These are phyloP conservation scores for Phylloporus sp. DNA, from an alignment of 768 basidiomycete species.

Conservation along the genomic window DNA sequence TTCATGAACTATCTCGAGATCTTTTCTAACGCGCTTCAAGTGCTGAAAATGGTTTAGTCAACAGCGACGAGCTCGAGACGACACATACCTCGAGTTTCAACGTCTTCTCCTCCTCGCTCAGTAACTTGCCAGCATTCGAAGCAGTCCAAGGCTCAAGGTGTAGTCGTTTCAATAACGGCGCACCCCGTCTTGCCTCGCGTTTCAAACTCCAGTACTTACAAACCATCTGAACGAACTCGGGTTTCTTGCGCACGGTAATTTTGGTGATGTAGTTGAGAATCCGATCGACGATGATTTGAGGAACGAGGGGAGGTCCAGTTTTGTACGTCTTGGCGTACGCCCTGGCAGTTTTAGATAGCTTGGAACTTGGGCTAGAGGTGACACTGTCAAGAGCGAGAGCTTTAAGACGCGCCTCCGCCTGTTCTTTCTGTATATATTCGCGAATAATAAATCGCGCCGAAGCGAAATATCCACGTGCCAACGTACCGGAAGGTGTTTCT, in stretches of 20 bases:
- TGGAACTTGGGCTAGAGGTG: constrained; percentile 37
- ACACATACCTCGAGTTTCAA: constrained; percentile 72
- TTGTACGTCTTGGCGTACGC: constrained; percentile 91
- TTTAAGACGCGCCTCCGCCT: constrained; percentile 56
- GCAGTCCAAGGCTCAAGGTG: constrained; percentile 99
- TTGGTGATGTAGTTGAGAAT: constrained; percentile 70
- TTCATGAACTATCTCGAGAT: constrained; percentile 68
- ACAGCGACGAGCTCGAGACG: background rate
- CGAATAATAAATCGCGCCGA: background rate
- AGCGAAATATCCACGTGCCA: background rate
- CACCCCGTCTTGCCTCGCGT: constrained; percentile 87
- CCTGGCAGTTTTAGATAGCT: constrained; percentile 71
- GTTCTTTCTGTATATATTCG: constrained; percentile 49
- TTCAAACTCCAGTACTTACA: constrained; percentile 98
- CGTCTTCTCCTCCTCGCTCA: constrained; percentile 78
- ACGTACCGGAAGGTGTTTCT: constrained; percentile 87
- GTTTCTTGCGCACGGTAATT: constrained; percentile 67
- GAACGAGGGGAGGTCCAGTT: constrained; percentile 89
- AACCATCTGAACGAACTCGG: constrained; percentile 68
- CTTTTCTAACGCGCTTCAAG: constrained; percentile 62
- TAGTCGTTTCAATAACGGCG: constrained; percentile 85
- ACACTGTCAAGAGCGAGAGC: constrained; percentile 44
- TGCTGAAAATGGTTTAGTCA: constrained; percentile 29
- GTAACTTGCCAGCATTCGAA: constrained; percentile 50
- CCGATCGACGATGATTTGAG: constrained; percentile 74